Base-by-base conservation (phyloP, 345 rosid genomes). In the Stellera chamaejasme region DNA sequence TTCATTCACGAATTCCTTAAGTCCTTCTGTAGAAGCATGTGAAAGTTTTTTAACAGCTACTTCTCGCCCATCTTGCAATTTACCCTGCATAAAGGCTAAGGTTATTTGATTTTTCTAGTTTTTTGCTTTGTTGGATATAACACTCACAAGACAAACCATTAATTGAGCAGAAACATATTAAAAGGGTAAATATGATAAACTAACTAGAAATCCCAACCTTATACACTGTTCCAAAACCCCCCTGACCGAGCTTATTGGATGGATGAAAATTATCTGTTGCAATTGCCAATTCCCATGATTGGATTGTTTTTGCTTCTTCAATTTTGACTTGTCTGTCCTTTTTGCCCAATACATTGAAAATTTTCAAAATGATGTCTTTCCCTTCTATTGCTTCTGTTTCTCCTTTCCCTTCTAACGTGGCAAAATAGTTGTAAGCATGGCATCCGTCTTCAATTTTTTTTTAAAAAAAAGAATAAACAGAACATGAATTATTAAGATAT, bases 41-140 rank as follows among this genome's bases (percentile, higher is more conserved):
- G 70, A 67, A 11, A 75, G 72, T 59, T 77, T 66, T 56, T 75
- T 79, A 2, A 75, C 68, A 2, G 77, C 81, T 14, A 73, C 54
- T 67, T 67, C 69, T 27, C 61, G 44, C 11, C 78, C 80, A 59
- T 75, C 72, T 6, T 13, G 26, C 23, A 69, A 43, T 50, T 27
- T 58, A 6, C 73, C 73, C 68, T 53, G 54, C 13, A 62, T 13
- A 11, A 3, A 23, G 23, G 23, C 23, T 19, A 19, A 19, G 23
- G 23, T 19, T 19, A 19, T 19, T 19, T 19, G 23, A 1, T 19
- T 19, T 19, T 19, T 19, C 23, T 19, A 19, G 23, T 19, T 19
- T 19, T 19, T 19, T 19, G 1, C 23, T 1, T 19, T 0, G 23
- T 19, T 19, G 23, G 23, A 19, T 19, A 19, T 19, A 19, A 19